A percentile compares a stretch with the other conserved stretches of the same genome.
phyloP scores from a whole-genome alignment of 768 basidiomycete genomes.

The Lactifluus volemus region DNA sequence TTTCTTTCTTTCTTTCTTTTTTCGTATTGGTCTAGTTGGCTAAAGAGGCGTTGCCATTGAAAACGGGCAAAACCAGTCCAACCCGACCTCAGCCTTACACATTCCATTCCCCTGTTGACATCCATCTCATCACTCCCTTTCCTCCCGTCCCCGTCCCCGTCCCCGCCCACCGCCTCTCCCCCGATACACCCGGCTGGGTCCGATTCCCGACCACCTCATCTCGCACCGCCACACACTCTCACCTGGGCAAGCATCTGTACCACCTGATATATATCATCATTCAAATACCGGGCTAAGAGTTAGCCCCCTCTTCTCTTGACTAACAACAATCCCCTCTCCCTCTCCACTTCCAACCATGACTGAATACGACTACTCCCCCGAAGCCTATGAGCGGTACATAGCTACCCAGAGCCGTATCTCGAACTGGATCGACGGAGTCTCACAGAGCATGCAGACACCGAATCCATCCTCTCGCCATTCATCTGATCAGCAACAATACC shows the following conservation, averaged over 20 bases:
- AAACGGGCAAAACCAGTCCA: neutral
- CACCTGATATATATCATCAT: neutral
- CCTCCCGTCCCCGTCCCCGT: neutral
- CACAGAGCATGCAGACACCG: constrained; percentile 28
- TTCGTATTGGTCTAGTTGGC: too few species aligned
- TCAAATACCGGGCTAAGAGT: too few species aligned
- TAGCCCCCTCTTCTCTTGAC: neutral
- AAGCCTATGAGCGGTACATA: constrained; percentile 39
- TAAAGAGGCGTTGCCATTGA: neutral
- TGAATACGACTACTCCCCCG: constrained; percentile 54
- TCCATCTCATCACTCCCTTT: neutral
- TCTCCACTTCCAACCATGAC: constrained; percentile 32
- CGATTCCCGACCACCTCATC: too few species aligned
- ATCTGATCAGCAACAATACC: neutral
- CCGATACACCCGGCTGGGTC: too few species aligned
- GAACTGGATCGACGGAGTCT: constrained; percentile 35
- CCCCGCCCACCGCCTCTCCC: neutral
- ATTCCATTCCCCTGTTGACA: neutral
- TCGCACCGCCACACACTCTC: too few species aligned
- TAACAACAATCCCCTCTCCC: neutral
- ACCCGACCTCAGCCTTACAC: neutral
- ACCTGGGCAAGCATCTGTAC: neutral
- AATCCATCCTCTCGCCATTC: neutral
- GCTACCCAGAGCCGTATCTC: constrained; percentile 41
- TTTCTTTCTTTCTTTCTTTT: neutral